These are phyloP conservation scores for Pleurotus platypus DNA, from an alignment of 768 basidiomycete species.

Conservation along the genomic window DNA sequence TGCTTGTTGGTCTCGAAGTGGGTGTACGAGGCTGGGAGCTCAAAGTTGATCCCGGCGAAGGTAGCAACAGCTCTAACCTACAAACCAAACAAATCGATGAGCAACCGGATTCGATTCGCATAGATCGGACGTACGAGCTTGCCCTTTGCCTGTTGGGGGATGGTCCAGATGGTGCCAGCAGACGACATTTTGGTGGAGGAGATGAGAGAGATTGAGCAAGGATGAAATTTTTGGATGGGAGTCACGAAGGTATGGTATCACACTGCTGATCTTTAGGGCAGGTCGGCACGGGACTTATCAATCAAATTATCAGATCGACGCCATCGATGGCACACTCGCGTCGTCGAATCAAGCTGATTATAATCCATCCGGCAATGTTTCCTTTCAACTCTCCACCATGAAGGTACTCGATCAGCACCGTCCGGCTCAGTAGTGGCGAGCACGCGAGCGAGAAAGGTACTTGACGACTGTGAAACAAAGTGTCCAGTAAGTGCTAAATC, in stretches of 20 bases:
- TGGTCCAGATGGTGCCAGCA: conserved; percentile 62
- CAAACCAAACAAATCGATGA: conserved; percentile 6
- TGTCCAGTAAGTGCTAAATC: background rate
- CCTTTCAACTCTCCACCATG: no score
- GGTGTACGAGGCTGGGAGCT: conserved; percentile 48
- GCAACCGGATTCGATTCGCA: background rate
- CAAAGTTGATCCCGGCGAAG: conserved; percentile 53
- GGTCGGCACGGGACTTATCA: conserved; percentile 8
- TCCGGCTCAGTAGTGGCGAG: no score
- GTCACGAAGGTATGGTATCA: background rate
- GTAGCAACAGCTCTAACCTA: conserved; percentile 59
- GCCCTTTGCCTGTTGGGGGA: conserved; percentile 34
- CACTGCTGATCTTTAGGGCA: background rate
- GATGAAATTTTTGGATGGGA: conserved; percentile 6
- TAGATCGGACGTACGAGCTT: conserved; percentile 42
- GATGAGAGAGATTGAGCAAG: conserved; percentile 15
- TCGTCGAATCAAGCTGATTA: background rate
- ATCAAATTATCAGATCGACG: conserved; percentile 8
- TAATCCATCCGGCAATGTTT: background rate
- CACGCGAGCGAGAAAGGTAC: background rate
- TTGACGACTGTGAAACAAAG: no score
- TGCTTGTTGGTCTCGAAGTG: conserved; percentile 67
- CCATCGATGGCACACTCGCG: background rate
- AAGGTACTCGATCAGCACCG: no score
- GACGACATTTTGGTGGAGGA: conserved; percentile 43